These are phyloP conservation scores for Podaxis sp. DNA, from an alignment of 768 basidiomycete species.

Conservation along the genomic window DNA sequence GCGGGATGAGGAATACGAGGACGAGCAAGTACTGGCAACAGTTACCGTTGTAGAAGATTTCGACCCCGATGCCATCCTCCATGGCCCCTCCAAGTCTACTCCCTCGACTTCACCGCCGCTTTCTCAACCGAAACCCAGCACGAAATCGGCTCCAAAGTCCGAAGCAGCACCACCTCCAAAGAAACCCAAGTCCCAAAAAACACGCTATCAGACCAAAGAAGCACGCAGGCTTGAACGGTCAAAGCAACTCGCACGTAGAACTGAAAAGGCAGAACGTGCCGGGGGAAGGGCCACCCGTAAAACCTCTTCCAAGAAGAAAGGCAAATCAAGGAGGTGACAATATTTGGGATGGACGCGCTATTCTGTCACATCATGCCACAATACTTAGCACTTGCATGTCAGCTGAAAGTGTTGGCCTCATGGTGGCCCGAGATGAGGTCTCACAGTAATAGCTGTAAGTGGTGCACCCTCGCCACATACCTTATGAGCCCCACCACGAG, in stretches of 20 bases:
- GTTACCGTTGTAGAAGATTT: constrained; percentile 94
- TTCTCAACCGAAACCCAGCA: constrained; percentile 11
- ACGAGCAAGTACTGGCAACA: constrained; percentile 82
- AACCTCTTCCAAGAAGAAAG: constrained; percentile 7
- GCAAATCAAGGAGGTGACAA: constrained; percentile 16
- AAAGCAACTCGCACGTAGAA: constrained; percentile 20
- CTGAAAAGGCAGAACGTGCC: constrained; percentile 20
- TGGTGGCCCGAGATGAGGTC: constrained; percentile 1
- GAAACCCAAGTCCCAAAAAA: constrained; percentile 18
- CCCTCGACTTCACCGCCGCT: constrained; percentile 3
- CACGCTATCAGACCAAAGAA: constrained; percentile 21
- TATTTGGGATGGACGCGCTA: background rate
- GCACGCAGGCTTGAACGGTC: constrained; percentile 17
- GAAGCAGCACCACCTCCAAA: background rate
- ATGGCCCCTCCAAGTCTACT: constrained; percentile 36
- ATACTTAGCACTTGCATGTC: background rate
- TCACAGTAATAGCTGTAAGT: background rate
- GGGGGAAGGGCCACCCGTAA: constrained; percentile 15
- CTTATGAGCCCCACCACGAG: background rate
- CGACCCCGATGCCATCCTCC: constrained; percentile 64
- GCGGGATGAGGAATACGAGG: constrained; percentile 73
- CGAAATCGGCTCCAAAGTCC: constrained; percentile 6
- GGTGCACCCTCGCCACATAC: background rate
- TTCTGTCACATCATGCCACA: background rate
- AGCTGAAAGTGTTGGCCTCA: background rate